Evolutionary conservation across 1,139 yeast genomes (phyloP).

Genomic region (Geotrichum bryndzae): DNA sequence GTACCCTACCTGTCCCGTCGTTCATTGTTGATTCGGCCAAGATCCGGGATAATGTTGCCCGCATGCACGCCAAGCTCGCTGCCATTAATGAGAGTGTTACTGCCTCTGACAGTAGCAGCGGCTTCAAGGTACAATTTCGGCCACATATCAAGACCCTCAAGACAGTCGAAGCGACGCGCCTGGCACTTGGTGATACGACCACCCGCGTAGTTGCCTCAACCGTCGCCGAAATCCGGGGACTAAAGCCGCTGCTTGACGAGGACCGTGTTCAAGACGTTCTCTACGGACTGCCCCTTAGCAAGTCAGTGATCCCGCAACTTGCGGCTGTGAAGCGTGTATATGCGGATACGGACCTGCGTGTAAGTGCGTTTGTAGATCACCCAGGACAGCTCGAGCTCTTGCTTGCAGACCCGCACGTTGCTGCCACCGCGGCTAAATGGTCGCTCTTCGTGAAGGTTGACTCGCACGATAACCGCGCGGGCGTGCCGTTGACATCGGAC

Average conservation of each 20-base stretch:
- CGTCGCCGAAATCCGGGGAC: conserved; percentile 56
- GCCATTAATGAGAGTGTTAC: conserved; percentile 21
- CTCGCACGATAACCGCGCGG: conserved; percentile 48
- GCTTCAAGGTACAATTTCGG: conserved; percentile 40
- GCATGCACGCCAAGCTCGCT: conserved; percentile 38
- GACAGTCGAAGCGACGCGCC: conserved; percentile 43
- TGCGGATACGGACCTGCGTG: conserved; percentile 26
- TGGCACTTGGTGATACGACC: conserved; percentile 42
- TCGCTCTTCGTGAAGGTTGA: conserved; percentile 40
- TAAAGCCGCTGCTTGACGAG: conserved; percentile 42
- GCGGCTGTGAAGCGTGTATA: conserved; percentile 35
- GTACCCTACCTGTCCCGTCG: conserved; percentile 51
- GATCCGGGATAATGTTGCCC: conserved; percentile 38
- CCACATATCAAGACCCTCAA: conserved; percentile 78
- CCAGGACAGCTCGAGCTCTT: conserved; percentile 50
- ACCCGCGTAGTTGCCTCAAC: conserved; percentile 64
- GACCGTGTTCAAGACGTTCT: conserved; percentile 53
- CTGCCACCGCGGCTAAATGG: conserved; percentile 50
- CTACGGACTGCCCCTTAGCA: conserved; percentile 61
- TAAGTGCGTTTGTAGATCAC: conserved; percentile 61
- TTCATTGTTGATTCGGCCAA: conserved; percentile 41
- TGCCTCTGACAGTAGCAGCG: not conserved
- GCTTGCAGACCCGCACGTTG: conserved; percentile 27
- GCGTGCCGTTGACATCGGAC: conserved; percentile 39
- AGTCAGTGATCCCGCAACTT: conserved; percentile 47